Percentiles rank a stretch among this genome's conserved stretches.
Conservation (phyloP, 306 rosid genomes). For the Cucumis melo region DNA sequence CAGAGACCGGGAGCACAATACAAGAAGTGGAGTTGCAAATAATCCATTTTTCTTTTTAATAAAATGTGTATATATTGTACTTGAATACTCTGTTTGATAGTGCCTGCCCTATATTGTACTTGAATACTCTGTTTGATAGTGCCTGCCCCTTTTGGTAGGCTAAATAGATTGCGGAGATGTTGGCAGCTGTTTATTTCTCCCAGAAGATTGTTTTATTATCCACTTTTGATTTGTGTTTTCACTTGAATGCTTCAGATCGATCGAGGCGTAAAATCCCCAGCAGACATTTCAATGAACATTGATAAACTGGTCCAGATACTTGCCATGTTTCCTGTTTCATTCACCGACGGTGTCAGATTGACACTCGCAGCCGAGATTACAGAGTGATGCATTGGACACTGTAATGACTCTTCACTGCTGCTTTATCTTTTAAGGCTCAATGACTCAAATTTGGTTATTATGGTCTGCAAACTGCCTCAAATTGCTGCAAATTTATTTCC, state of each 20-base stretch:
- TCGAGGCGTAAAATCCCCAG: conserved; percentile 78
- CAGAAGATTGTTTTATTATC: background rate
- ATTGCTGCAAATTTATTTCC: no score
- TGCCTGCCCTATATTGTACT: no score
- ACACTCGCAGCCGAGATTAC: conserved; percentile 38
- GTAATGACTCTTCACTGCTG: background rate
- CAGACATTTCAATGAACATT: conserved; percentile 90
- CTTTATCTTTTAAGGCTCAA: background rate
- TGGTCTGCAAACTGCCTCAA: background rate
- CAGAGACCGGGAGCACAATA: background rate
- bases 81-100: background rate
- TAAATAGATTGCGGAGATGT: background rate
- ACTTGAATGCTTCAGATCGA: conserved; percentile 42
- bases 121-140: no score
- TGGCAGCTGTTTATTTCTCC: background rate
- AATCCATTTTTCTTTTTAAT: background rate
- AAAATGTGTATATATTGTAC: background rate
- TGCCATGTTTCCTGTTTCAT: conserved; percentile 46
- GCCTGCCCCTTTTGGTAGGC: background rate
- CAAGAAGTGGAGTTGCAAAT: background rate
- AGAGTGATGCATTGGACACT: conserved; percentile 16
- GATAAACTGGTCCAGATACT: conserved; percentile 52
- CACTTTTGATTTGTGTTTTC: background rate
- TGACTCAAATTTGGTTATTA: background rate
- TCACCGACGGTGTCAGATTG: conserved; percentile 51